Evolutionary conservation across 176 grass and related monocot species (phyloP), one percentile per base, ranked within the genome.

Genomic region (Carex parvula): DNA sequence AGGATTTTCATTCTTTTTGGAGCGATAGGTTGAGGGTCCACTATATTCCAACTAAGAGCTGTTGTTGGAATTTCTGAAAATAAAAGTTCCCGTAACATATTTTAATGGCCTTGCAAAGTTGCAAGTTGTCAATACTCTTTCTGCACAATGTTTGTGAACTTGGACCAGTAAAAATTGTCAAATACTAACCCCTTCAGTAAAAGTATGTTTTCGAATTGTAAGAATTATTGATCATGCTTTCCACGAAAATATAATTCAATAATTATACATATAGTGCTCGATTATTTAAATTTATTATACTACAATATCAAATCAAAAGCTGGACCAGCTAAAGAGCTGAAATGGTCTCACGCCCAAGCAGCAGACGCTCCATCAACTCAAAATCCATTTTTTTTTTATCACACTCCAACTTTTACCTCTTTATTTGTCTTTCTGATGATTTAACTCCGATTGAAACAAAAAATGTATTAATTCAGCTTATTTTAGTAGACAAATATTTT

Each of bases 301-400:
- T 77, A 32, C 20, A 6, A 18, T 52, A 15, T 22, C 15, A 62
- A 82, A 44, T 17, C 80, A 68, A 83, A 83, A 77, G 73, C 73
- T 83, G 79, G 32, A 81, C 79, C 79, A 81, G 79, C 80, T 83
- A 46, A 10, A 64, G 20, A 32, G 57, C 63, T 50, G 59, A 83
- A 62, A 83, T 67, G 80, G 60, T 83, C 80, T n/a, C 55, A 53
- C 29, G 52, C 24, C 30, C 78, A 77, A 77, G 72, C n/a, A 77
- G 72, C 44, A 55, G 41, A 30, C 39, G 72, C 41, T 16, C 44
- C 72, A 16, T 77, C 72, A 79, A 79, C 76, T 79, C 52, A 59
- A 3, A 33, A 33, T 79, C 32, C n/a, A 30, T 4, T 1, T 62
- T 12, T 61, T 18, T 42, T 62, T n/a, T n/a, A 61, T 62, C 20